These are phyloP conservation scores for Talaromyces adpressus DNA, from an alignment of 495 filamentous ascomycete species.

Conservation along the genomic window DNA sequence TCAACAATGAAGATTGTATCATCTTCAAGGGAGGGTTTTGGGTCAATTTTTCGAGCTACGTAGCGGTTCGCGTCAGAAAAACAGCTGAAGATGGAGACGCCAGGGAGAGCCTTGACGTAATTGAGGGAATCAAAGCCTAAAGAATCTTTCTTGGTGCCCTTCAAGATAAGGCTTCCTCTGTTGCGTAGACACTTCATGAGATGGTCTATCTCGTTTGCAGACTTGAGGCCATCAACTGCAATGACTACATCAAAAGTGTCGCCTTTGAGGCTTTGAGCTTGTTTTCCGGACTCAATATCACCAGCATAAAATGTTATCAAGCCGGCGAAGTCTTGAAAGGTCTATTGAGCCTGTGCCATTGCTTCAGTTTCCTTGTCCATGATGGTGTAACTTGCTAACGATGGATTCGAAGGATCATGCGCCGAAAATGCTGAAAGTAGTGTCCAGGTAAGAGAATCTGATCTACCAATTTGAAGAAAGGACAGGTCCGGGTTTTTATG, in stretches of 20 bases:
- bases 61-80: background rate
- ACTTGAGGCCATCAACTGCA: background rate
- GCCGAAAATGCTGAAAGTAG: background rate
- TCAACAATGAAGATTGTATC: background rate
- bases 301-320: background rate
- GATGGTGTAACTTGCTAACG: background rate
- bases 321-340: background rate
- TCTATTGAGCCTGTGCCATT: background rate
- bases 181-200: background rate
- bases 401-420: background rate
- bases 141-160: background rate
- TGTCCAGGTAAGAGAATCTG: background rate
- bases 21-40: background rate
- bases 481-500: constrained; percentile 24
- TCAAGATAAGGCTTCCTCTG: background rate
- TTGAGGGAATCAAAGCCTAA: background rate
- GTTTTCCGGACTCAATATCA: background rate
- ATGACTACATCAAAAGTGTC: background rate
- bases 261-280: background rate
- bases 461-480: constrained; percentile 21
- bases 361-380: background rate
- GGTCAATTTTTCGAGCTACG: background rate
- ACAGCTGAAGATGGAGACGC: background rate
- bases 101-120: background rate
- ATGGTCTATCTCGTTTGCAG: background rate